These are phyloP conservation scores for Amaranthus tricolor DNA, from an alignment of 179 eudicot genomes.

Conservation along the genomic window DNA sequence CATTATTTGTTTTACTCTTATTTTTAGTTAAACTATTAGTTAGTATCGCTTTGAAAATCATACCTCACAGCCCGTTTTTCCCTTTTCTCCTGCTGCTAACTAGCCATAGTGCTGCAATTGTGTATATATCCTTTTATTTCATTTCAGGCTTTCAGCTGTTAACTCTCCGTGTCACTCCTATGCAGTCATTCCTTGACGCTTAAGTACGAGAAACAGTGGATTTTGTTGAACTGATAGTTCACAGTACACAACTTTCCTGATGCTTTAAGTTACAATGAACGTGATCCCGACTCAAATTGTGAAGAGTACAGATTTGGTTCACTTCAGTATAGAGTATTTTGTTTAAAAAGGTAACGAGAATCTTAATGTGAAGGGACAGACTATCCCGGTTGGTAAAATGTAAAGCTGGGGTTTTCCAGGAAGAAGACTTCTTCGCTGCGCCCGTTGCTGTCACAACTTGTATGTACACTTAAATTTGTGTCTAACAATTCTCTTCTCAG, in stretches of 20 bases:
- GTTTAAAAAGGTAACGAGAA: slow-evolving; percentile 18
- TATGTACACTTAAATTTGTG: slow-evolving; percentile 11
- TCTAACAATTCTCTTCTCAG: neutral
- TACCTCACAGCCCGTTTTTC: neutral
- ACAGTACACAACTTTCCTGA: neutral
- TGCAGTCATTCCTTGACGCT: slow-evolving; percentile 32
- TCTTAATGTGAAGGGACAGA: slow-evolving; percentile 1
- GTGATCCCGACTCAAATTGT: neutral
- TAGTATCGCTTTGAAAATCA: neutral
- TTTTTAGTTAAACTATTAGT: too few relatives aligned
- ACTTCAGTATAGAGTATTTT: slow-evolving; percentile 10
- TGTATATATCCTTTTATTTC: neutral
- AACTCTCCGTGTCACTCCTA: neutral
- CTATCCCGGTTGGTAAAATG: neutral
- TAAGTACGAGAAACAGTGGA: slow-evolving; percentile 12
- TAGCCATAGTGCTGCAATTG: neutral
- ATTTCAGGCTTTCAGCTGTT: neutral
- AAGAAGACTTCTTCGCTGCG: slow-evolving; percentile 3
- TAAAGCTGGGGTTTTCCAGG: neutral
- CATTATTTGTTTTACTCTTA: neutral
- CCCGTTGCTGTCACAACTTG: slow-evolving; percentile 11
- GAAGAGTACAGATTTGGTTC: neutral
- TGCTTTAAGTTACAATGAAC: slow-evolving; percentile 2
- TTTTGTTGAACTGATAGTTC: slow-evolving; percentile 2
- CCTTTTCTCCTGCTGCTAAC: neutral